Evolutionary conservation across 2,329 filamentous ascomycete genomes (phyloP).

Genomic region (Aspergillus sp.): DNA sequence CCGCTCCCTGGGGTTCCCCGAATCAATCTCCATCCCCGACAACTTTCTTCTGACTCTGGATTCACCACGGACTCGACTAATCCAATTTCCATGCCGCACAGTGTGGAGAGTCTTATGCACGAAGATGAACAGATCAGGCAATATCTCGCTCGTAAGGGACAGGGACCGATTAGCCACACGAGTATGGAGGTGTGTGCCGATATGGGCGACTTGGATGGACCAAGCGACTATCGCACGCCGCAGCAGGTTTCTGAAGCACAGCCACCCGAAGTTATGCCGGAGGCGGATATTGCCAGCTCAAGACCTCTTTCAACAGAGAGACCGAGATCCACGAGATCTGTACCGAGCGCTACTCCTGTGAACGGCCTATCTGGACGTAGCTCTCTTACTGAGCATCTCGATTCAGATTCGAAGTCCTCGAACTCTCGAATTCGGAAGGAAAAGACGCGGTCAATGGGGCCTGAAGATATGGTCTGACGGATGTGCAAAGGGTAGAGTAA

Average conservation of each 20-base stretch:
- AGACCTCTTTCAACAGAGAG: not conserved
- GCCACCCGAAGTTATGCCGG: too few species aligned
- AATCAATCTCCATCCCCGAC: conserved; percentile 46
- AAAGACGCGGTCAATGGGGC: not conserved
- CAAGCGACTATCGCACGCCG: not conserved
- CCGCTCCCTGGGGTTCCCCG: conserved; percentile 42
- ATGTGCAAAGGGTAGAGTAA: not conserved
- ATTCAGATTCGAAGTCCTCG: not conserved
- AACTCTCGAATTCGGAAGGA: not conserved
- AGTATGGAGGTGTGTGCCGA: conserved; percentile 2
- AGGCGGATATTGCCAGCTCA: not conserved
- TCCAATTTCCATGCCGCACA: conserved; percentile 59
- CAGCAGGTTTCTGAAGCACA: not conserved
- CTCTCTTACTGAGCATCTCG: not conserved
- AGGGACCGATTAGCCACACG: conserved; percentile 12
- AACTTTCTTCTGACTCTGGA: conserved; percentile 60
- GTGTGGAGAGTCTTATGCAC: conserved; percentile 69
- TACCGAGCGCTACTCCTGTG: not conserved
- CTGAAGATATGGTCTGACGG: conserved; percentile 5
- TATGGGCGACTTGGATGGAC: conserved; percentile 11
- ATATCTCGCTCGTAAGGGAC: conserved; percentile 55
- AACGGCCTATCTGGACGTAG: not conserved
- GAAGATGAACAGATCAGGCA: conserved; percentile 71
- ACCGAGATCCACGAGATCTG: not conserved
- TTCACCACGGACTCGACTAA: conserved; percentile 53